Conservation (phyloP, 176 grass and related monocot species). For the Dactylis glomerata region DNA sequence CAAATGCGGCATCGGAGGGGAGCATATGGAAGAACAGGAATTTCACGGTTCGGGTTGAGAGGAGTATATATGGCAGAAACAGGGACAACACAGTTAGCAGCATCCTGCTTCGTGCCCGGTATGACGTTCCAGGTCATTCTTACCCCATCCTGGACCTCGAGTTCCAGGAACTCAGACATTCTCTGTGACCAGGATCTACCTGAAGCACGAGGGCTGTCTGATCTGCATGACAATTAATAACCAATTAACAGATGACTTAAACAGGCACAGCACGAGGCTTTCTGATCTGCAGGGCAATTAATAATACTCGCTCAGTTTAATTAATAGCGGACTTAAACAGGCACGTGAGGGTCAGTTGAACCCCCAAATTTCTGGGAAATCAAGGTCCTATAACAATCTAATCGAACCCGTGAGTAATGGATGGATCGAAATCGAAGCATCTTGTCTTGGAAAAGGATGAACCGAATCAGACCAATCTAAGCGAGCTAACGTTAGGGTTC, state of each 20-base stretch:
- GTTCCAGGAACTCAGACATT: constrained; percentile 91
- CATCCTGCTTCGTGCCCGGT: constrained; percentile 80
- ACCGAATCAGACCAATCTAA: background rate
- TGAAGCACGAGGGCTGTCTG: background rate
- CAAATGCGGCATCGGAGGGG: constrained; percentile 88
- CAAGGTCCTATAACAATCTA: background rate
- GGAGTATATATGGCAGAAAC: constrained; percentile 80
- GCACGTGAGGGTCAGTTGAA: background rate
- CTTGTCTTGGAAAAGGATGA: background rate
- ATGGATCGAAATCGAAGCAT: background rate
- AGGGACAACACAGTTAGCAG: constrained; percentile 59
- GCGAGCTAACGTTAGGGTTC: constrained; percentile 29
- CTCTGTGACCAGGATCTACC: constrained; percentile 26
- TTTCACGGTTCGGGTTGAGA: constrained; percentile 58
- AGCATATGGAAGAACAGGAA: constrained; percentile 66
- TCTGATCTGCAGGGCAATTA: background rate
- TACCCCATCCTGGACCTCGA: constrained; percentile 78
- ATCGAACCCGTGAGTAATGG: background rate
- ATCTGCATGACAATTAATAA: constrained; percentile 23
- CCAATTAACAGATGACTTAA: background rate
- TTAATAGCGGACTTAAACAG: background rate
- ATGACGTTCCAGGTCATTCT: constrained; percentile 96
- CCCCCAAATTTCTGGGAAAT: background rate
- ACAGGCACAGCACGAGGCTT: background rate
- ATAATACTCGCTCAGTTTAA: background rate